Evolutionary conservation across 1,284 basidiomycete genomes (phyloP), one percentile per base, ranked within the genome.

Genomic region (Wolfiporia cocos): DNA sequence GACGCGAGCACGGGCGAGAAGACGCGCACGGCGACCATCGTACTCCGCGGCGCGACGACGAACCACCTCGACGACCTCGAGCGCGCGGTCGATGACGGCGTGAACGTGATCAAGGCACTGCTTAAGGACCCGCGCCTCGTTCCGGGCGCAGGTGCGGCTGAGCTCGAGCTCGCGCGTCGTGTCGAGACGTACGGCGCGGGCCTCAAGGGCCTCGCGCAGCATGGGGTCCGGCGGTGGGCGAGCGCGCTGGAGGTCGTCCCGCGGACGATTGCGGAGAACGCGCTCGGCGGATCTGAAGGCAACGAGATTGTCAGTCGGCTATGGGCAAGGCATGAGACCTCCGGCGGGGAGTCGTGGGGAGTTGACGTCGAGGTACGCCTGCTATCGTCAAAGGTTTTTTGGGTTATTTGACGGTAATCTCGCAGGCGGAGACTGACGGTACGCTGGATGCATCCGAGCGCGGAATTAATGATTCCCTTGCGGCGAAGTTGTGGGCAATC

Each of bases 31-130:
- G 86, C 93, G 26, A 97, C 93, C 18, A 86, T 97, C 61, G 90
- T 97, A n/a, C 70, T 97, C 24, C 81, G 93, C n/a, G 96, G 96
- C 4, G 95, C 96, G 31, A 99, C 96, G 1, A 79, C 91, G 39
- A 98, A 96, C 66, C 82, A 85, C 52, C 70, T 99, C 41, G 96
- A 99, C 62, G 96, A 99, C 62, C 79, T 99, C 41, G 65, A 99
- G 65, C 81, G 96, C 21, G 92, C 94, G 21, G 78, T 99, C 41
- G 96, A 99, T 59, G 95, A 99, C 57, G 96, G 95, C 20, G 92
- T 96, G 52, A 95, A 93, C 65, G 94, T 96, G 33, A 88, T 99
- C 67, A 96, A 98, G 68, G 79, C 89, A 22, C 67, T 99, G 44
- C 69, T 98, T 51, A 92, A 93, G 58, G 96, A 99, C 58, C 74